A percentile compares a stretch with the other conserved stretches of the same genome.
Conservation (phyloP, 2,329 filamentous ascomycete genomes). For the Paraconiothyrium brasiliense region DNA sequence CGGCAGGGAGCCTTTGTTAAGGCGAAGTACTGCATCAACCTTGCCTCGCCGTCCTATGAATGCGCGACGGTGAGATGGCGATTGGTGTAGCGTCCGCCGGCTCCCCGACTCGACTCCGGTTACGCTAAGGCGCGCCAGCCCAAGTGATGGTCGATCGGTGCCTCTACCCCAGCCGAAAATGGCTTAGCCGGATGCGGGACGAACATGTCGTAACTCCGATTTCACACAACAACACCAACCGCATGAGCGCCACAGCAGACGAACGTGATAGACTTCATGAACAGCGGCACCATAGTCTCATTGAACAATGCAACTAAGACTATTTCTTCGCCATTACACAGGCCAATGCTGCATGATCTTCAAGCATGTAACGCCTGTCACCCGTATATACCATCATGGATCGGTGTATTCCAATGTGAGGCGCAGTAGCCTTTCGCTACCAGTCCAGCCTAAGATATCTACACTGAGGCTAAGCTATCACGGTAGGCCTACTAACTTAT, state of each 20-base stretch:
- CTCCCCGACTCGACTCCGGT: constrained; percentile 8
- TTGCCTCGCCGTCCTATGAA: neutral
- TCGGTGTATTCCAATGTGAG: neutral
- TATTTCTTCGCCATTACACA: neutral
- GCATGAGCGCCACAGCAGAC: neutral
- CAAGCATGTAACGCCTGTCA: neutral
- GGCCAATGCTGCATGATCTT: neutral
- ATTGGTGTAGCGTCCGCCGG: neutral
- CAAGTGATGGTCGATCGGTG: neutral
- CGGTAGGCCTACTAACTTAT: constrained; percentile 1
- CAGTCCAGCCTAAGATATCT: neutral
- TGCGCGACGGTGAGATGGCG: constrained; percentile 1
- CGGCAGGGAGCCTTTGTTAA: neutral
- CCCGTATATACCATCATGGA: constrained; percentile 2
- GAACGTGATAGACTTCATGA: neutral
- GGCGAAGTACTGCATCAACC: neutral
- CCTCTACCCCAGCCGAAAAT: neutral
- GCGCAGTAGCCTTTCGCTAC: constrained; percentile 1
- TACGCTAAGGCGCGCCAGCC: neutral
- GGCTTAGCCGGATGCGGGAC: constrained; percentile 2
- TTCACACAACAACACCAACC: neutral
- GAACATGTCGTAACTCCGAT: neutral
- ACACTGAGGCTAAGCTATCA: neutral
- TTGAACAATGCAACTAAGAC: neutral
- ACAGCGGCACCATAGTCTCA: neutral